These are phyloP conservation scores for Metarhizium anisopliae DNA, from an alignment of 2,329 filamentous ascomycete genomes.

Conservation along the genomic window DNA sequence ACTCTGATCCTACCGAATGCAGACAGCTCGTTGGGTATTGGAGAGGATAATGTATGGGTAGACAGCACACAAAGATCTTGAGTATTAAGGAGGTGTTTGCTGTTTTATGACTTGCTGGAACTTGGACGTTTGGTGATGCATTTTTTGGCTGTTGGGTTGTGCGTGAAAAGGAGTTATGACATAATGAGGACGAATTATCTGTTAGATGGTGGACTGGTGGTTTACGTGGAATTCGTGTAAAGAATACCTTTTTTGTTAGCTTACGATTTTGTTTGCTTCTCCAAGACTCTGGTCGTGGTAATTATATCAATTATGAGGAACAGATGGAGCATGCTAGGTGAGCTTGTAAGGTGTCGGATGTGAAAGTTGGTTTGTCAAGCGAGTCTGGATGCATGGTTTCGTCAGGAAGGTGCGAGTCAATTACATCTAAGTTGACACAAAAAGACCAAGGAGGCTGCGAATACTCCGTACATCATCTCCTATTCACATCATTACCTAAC, in stretches of 20 bases:
- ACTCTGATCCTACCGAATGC: conserved; percentile 22
- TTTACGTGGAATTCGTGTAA: no score
- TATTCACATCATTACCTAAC: not conserved
- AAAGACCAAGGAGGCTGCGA: not conserved
- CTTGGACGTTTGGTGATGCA: not conserved
- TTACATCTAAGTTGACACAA: not conserved
- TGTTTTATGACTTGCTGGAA: not conserved
- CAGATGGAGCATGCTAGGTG: not conserved
- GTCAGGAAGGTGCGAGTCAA: not conserved
- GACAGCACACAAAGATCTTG: conserved; percentile 11
- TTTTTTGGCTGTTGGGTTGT: not conserved
- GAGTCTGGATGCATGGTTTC: not conserved
- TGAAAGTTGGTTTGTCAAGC: not conserved
- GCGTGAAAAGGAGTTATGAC: not conserved
- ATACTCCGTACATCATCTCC: not conserved
- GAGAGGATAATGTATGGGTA: conserved; percentile 30
- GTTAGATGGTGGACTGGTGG: not conserved
- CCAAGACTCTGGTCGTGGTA: not conserved
- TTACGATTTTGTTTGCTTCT: not conserved
- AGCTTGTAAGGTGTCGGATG: no score
- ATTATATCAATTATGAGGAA: not conserved
- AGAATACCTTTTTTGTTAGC: no score
- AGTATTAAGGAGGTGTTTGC: not conserved
- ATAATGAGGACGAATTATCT: not conserved
- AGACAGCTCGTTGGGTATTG: conserved; percentile 28